These are phyloP conservation scores for Vitis hybrid DNA, from an alignment of 177 flowering plant genomes.

Conservation along the genomic window DNA sequence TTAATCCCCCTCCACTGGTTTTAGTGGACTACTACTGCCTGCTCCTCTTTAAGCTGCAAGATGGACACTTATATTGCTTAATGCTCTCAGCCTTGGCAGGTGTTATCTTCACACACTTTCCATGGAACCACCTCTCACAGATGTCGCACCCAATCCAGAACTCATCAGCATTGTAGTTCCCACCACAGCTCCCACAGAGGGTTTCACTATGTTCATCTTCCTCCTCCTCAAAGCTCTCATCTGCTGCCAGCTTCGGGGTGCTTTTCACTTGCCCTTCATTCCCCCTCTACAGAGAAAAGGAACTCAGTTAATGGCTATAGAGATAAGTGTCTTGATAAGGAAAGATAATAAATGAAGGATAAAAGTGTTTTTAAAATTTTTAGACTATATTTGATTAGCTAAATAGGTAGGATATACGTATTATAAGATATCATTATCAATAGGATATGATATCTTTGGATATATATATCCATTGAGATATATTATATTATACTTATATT, in stretches of 20 bases:
- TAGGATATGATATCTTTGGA: too few relatives aligned
- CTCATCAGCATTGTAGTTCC: constrained; percentile 79
- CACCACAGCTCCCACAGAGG: constrained; percentile 87
- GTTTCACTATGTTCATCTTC: constrained; percentile 91
- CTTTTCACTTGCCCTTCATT: constrained; percentile 75
- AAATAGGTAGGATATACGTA: too few relatives aligned
- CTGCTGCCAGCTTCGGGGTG: constrained; percentile 59
- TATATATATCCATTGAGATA: too few relatives aligned
- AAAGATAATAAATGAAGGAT: not conserved
- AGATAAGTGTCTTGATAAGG: not conserved
- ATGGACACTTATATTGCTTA: constrained; percentile 94
- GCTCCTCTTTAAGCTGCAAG: constrained; percentile 74
- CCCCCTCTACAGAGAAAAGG: constrained; percentile 49
- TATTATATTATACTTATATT: too few relatives aligned
- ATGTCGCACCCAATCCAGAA: constrained; percentile 93
- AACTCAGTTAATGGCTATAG: not conserved
- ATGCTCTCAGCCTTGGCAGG: constrained; percentile 93
- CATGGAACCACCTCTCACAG: constrained; percentile 90
- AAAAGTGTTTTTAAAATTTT: not conserved
- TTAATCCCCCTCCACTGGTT: not conserved
- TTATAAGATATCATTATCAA: too few relatives aligned
- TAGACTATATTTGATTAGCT: too few relatives aligned
- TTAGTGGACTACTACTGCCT: constrained; percentile 38
- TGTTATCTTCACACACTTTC: constrained; percentile 92
- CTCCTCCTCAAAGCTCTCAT: constrained; percentile 75